Evolutionary conservation across 2,329 filamentous ascomycete species (phyloP), one percentile per base, ranked within the genome.

Genomic region (Aulographum hederae): DNA sequence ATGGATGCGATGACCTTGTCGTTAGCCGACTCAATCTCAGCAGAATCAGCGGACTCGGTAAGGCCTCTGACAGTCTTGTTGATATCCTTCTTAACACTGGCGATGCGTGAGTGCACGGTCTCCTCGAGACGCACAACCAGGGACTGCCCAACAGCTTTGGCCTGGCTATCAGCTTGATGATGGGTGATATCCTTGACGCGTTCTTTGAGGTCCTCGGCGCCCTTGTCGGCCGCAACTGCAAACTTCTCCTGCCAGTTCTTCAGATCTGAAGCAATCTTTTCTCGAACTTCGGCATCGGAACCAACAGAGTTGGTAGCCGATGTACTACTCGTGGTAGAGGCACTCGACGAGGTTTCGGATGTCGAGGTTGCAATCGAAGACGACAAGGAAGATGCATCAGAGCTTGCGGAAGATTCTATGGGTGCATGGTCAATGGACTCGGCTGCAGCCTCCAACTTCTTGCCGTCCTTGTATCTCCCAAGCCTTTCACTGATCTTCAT

Each of bases 401-500:
- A n/a, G 10, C 10, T 10, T 5, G 32, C 8, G 6, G 10, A 5
- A 11, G 17, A 18, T n/a, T n/a, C n/a, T n/a, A n/a, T n/a, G 2
- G 26, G 45, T 13, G 44, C 41, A 4, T 39, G 39, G 10, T 32
- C 18, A n/a, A 32, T 10, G 17, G 12, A 6, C 20, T 71, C 64
- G 26, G 69, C 56, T 13, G 61, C 65, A 21, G 68, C 64, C 41
- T 73, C 64, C 15, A 77, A 43, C 41, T 69, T 73, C 47, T 69
- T 70, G 14, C 69, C 69, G 43, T 68, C 65, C 40, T 64, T 73
- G 53, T 84, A 80, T 30, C 78, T 65, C 26, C 84, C 85, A 8
- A 98, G 67, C 28, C 85, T 74, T 57, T 94, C 78, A 10, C 81
- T 80, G 45, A 98, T 95, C 44, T 84, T 81, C 34, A 86, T 69